Evolutionary conservation across 164 flowering plant species (phyloP), one percentile per base, ranked within the genome.

Genomic region (Echeveria elegans): DNA sequence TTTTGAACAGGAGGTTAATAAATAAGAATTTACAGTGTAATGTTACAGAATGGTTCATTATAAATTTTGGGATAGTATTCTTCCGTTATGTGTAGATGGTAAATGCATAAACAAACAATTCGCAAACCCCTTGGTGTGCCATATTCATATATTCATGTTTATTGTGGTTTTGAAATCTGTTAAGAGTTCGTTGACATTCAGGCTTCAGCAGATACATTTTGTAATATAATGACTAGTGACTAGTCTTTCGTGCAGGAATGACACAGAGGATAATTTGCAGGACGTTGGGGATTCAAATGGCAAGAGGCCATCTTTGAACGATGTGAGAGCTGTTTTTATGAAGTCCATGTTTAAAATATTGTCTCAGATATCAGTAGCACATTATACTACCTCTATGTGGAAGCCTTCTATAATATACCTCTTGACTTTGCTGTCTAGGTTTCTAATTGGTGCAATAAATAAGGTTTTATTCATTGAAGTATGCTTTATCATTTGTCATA

Each of bases 241-340:
- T 12, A 11, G 32, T 26, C 60, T 56, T 29, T 56, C 18, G 19
- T 77, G 71, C 82, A 90, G 98, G 78, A 83, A 74, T 69, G 67
- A 76, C 60, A 77, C 82, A 65, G 87, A 85, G 69, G 87, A 85
- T 79, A 77, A 47, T 66, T 72, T 84, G 26, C 65, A 67, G 28
- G 81, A 75, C 71, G 75, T 81, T 47, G 90, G 81, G 59, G 75
- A 68, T 66, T 75, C 84, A 68, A 78, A 75, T 75, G 85, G 73
- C 63, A 88, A 74, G 78, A 79, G 77, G 70, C 74, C 80, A 68
- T 75, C 86, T 37, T 74, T 71, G 21, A 87, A 70, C 67, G 84
- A 85, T 76, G 78, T 71, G 21, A 85, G 80, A 76, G 70, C 69
- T 67, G 70, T 56, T 56, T 26, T 26, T 56, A 28, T 26, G 61